phyloP scores from a whole-genome alignment of 78 protist species.

The Ministeria vibrans region DNA sequence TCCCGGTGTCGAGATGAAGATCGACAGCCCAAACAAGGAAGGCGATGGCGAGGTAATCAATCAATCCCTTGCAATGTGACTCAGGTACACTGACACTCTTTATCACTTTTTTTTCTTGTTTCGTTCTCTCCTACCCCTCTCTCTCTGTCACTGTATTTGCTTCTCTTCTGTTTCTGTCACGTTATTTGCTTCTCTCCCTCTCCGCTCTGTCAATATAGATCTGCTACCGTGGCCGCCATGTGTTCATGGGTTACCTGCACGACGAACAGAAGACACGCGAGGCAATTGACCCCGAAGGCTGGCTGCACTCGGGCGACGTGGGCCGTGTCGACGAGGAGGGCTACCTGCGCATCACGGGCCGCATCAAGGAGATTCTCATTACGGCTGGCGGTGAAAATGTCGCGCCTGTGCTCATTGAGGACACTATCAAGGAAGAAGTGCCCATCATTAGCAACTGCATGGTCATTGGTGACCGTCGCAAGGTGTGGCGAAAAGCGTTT shows the following conservation, averaged over 20 bases:
- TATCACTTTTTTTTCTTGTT: too few relatives aligned
- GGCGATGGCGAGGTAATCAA: conserved; percentile 14
- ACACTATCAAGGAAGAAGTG: conserved; percentile 20
- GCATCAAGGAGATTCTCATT: conserved; percentile 82
- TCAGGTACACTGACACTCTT: too few relatives aligned
- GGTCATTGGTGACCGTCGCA: conserved; percentile 66
- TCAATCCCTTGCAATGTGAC: too few relatives aligned
- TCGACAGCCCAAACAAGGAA: conserved; percentile 17
- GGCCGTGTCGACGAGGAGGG: conserved; percentile 62
- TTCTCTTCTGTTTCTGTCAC: too few relatives aligned
- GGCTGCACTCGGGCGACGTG: conserved; percentile 75
- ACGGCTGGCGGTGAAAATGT: conserved; percentile 92
- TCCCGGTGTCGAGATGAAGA: conserved; percentile 37
- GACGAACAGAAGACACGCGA: conserved; percentile 48
- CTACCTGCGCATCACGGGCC: conserved; percentile 59
- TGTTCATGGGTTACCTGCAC: background rate
- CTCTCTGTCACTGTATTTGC: too few relatives aligned
- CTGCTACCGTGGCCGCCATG: background rate
- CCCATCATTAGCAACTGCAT: conserved; percentile 34
- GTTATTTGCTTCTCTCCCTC: too few relatives aligned
- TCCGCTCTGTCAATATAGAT: too few relatives aligned
- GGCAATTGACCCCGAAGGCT: conserved; percentile 71
- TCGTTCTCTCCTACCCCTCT: too few relatives aligned
- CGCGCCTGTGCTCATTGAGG: conserved; percentile 77
- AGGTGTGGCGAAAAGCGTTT: too few relatives aligned